phyloP scores from a whole-genome alignment of 768 basidiomycete species.

The Rhodotorula diobovata region DNA sequence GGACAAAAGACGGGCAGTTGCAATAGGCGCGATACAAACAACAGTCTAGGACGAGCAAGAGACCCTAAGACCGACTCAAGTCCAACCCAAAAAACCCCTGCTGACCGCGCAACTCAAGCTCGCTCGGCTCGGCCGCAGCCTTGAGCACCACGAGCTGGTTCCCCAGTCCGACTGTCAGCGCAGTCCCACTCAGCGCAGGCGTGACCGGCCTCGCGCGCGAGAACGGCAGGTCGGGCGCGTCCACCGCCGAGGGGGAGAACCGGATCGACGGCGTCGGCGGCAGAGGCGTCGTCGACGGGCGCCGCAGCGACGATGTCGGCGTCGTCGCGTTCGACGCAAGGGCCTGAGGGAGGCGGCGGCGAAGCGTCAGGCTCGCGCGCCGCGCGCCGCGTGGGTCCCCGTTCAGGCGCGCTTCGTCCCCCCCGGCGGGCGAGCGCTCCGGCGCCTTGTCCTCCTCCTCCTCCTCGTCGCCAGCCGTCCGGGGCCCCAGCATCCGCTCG shows the following conservation, averaged over 20 bases:
- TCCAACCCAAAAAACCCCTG: background rate
- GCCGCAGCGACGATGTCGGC: background rate
- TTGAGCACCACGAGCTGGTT: constrained; percentile 13
- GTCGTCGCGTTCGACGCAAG: too few relatives aligned
- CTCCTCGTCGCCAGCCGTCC: background rate
- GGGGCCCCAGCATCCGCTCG: background rate
- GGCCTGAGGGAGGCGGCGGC: too few relatives aligned
- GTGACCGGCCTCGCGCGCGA: constrained; percentile 21
- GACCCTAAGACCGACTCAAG: too few relatives aligned
- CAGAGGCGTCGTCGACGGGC: background rate
- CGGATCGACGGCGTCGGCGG: background rate
- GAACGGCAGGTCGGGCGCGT: constrained; percentile 23
- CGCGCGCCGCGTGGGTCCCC: too few relatives aligned
- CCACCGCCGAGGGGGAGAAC: background rate
- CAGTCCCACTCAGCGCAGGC: background rate
- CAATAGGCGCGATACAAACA: background rate
- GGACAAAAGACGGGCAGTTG: background rate
- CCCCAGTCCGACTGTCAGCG: constrained; percentile 20
- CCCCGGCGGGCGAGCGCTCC: too few relatives aligned
- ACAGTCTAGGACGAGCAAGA: background rate
- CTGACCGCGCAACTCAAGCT: too few relatives aligned
- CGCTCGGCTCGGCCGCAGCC: constrained; percentile 4
- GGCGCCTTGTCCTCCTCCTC: too few relatives aligned
- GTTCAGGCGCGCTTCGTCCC: background rate
- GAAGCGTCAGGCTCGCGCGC: too few relatives aligned